Base-by-base conservation (phyloP, 1,139 yeast genomes). In the Yamadazyma trypodendri region DNA sequence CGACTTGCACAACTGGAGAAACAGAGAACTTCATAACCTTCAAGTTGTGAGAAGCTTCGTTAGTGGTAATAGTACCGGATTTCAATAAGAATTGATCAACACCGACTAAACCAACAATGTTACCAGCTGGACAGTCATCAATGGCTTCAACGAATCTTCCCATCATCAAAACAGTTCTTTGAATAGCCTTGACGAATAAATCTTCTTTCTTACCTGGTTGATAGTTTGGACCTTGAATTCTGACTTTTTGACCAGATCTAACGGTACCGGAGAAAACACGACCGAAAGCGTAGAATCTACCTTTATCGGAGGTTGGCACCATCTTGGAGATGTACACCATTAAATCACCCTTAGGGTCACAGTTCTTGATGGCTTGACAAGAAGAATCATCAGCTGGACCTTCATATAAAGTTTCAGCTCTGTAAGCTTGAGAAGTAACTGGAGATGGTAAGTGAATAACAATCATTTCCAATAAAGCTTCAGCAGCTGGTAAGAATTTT, bases 221-320 rank as follows among this genome's bases (percentile, higher is more conserved):
- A 77, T 88, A 92, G 96, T 90, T 90, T 70, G 97, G 98, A 78
- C 98, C 98, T 81, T 92, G 98, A 68, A 92, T 92, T 81, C 98
- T 87, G 67, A 92, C 96, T 87, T 92, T 92, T 82, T 84, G 90
- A 77, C 98, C 98, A 63, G 97, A 87, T 72, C 76, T 86, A 64
- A 92, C 97, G 65, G 97, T 92, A 89, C 98, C 98, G 61, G 97
- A 86, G 80, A 92, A 92, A 72, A 92, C 97, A 83, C 98, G 94
- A 75, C 98, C 98, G 79, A 92, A 92, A 68, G 98, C 98, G 84
- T 89, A 92, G 96, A 92, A 92, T 81, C 98, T 90, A 84, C 98
- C 98, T 83, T 90, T 92, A 76, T 92, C 98, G 61, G 97, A 90
- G 68, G 98, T 92, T 75, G 98, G 98, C 61, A 92, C 97, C 98